Conservation (phyloP, 2,329 filamentous ascomycete species). For the Alternaria conjuncta region DNA sequence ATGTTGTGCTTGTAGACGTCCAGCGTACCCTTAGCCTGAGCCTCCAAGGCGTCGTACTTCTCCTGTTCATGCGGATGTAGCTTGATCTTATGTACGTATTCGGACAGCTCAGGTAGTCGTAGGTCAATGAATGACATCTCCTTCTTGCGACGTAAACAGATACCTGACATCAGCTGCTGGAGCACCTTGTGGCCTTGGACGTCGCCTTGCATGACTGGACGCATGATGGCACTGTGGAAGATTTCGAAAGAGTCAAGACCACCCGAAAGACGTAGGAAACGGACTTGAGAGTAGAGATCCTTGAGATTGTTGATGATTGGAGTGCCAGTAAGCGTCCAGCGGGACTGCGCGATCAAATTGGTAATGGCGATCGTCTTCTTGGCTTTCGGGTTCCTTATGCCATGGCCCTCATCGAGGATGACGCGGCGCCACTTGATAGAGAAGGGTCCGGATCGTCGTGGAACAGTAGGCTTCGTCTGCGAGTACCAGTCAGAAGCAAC, state of each 20-base stretch:
- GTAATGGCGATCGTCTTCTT: constrained; percentile 74
- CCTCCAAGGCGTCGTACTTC: constrained; percentile 74
- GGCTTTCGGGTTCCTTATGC: constrained; percentile 77
- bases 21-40: constrained; percentile 76
- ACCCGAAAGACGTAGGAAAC: constrained; percentile 77
- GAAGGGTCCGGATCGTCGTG: constrained; percentile 55
- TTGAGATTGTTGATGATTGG: constrained; percentile 84
- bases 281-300: constrained; percentile 80
- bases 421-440: constrained; percentile 77
- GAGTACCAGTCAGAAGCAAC: constrained; percentile 70
- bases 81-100: constrained; percentile 76
- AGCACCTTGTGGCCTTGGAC: constrained; percentile 67
- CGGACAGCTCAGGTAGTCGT: constrained; percentile 76
- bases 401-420: constrained; percentile 59
- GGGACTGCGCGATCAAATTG: constrained; percentile 70
- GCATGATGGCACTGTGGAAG: constrained; percentile 75
- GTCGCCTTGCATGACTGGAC: constrained; percentile 68
- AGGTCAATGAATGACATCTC: constrained; percentile 89
- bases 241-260: constrained; percentile 75
- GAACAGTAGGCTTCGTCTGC: constrained; percentile 46
- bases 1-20: constrained; percentile 62
- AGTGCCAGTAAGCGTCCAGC: constrained; percentile 69
- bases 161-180: constrained; percentile 77
- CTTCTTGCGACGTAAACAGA: constrained; percentile 83
- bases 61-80: constrained; percentile 76